Percentiles rank a stretch among this genome's conserved stretches.
Evolutionary conservation across 75 land plant species (phyloP).

Genomic region (Cryptomeria japonica): DNA sequence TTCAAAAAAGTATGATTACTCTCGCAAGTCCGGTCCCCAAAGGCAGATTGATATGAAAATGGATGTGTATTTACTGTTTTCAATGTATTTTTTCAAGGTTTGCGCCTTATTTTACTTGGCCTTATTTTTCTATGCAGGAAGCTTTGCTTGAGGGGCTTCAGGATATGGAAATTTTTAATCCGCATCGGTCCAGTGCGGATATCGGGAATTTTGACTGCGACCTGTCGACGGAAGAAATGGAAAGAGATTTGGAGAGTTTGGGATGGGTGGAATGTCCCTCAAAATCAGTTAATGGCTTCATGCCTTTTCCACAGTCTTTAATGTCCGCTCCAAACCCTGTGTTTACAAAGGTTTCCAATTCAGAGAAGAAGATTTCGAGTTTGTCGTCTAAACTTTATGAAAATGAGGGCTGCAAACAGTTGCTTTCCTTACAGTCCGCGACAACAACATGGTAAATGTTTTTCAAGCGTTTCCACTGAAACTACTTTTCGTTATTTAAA

Average conservation of each 20-base stretch:
- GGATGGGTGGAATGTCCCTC: constrained; percentile 5
- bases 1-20: no score
- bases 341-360: neutral
- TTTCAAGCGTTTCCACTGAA: no score
- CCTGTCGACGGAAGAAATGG: neutral
- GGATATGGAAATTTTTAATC: neutral
- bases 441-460: no score
- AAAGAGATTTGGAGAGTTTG: neutral
- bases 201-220: neutral
- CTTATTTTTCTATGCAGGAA: neutral
- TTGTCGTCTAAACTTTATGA: no score
- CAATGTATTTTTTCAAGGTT: neutral
- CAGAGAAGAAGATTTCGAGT: neutral
- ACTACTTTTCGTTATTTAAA: no score
- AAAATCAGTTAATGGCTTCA: neutral
- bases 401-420: neutral
- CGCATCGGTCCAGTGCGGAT: neutral
- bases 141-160: neutral
- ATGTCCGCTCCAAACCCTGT: neutral
- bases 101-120: neutral
- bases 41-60: neutral
- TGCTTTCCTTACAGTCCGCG: no score
- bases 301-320: neutral
- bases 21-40: neutral
- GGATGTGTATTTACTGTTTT: neutral